A percentile compares a stretch with the other conserved stretches of the same genome.
phyloP scores from a whole-genome alignment of 352 stramenopile species.

The Phytophthora meadii region DNA sequence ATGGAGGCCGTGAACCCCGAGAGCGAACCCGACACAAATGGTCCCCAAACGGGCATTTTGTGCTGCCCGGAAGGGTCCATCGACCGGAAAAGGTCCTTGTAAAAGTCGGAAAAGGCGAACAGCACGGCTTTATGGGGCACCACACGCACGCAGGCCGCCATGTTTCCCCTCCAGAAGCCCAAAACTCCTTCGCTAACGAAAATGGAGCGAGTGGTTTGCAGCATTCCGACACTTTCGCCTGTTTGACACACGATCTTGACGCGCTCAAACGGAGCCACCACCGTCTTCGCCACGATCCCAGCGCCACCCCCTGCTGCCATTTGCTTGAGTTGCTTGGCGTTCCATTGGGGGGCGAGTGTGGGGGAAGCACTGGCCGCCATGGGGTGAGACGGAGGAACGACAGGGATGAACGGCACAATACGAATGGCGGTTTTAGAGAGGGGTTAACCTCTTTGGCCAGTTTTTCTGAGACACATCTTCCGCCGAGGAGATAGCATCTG shows the following conservation, averaged over 20 bases:
- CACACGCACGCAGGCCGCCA: constrained; percentile 79
- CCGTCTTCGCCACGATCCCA: constrained; percentile 83
- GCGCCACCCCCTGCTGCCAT: constrained; percentile 77
- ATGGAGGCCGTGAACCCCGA: constrained; percentile 88
- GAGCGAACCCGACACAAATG: constrained; percentile 75
- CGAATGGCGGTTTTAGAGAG: too few species aligned
- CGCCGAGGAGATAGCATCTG: too few species aligned
- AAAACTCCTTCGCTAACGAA: constrained; percentile 58
- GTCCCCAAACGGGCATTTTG: constrained; percentile 55
- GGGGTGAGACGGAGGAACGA: neutral
- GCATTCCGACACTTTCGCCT: constrained; percentile 79
- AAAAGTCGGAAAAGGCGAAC: constrained; percentile 89
- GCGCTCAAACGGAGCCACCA: constrained; percentile 81
- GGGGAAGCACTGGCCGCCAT: constrained; percentile 7
- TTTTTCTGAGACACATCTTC: too few species aligned
- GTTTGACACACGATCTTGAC: constrained; percentile 90
- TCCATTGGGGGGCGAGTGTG: constrained; percentile 30
- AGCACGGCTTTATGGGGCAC: constrained; percentile 82
- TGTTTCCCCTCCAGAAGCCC: constrained; percentile 83
- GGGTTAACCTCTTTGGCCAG: too few species aligned
- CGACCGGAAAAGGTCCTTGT: constrained; percentile 78
- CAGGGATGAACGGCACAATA: neutral
- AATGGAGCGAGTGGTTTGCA: constrained; percentile 68
- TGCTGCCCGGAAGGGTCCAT: constrained; percentile 29
- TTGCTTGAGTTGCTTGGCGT: constrained; percentile 67